A percentile compares a stretch with the other conserved stretches of the same genome.
These are phyloP conservation scores for Dendrothele bispora DNA, from an alignment of 768 basidiomycete genomes.

Conservation along the genomic window DNA sequence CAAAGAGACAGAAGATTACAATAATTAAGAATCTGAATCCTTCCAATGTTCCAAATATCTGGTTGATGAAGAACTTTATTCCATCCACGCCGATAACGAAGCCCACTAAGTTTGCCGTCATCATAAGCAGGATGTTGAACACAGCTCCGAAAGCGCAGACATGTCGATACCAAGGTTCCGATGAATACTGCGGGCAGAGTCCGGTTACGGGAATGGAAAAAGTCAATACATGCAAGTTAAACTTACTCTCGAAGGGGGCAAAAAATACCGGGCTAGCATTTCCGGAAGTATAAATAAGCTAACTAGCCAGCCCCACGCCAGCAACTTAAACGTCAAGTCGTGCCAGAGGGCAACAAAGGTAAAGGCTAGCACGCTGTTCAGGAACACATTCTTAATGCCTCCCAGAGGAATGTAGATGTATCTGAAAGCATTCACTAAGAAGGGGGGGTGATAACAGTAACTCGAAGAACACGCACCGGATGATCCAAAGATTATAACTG, in stretches of 20 bases:
- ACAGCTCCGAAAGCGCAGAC: slow-evolving; percentile 81
- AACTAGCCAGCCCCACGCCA: slow-evolving; percentile 97
- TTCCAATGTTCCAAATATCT: slow-evolving; percentile 63
- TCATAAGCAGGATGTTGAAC: slow-evolving; percentile 85
- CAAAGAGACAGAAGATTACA: slow-evolving; percentile 67
- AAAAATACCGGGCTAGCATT: slow-evolving; percentile 54
- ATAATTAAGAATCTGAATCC: slow-evolving; percentile 67
- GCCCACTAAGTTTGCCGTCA: slow-evolving; percentile 90
- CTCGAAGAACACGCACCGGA: slow-evolving; percentile 52
- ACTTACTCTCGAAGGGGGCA: slow-evolving; percentile 68
- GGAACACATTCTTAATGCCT: slow-evolving; percentile 50
- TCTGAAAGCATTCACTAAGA: slow-evolving; percentile 37
- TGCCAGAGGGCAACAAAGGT: slow-evolving; percentile 99
- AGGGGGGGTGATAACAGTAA: slow-evolving; percentile 1
- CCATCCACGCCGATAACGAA: slow-evolving; percentile 92
- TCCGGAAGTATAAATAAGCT: slow-evolving; percentile 91
- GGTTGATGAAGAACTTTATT: slow-evolving; percentile 57
- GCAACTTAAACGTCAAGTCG: slow-evolving; percentile 81
- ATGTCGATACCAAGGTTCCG: slow-evolving; percentile 80
- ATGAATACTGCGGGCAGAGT: slow-evolving; percentile 56
- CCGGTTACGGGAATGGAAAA: neutral
- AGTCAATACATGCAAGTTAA: neutral
- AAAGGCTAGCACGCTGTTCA: slow-evolving; percentile 81
- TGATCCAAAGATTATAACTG: slow-evolving; percentile 94
- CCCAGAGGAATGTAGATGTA: slow-evolving; percentile 96